Evolutionary conservation across 1,284 basidiomycete genomes (phyloP), one percentile per base, ranked within the genome.

Genomic region (Ustilago nuda): DNA sequence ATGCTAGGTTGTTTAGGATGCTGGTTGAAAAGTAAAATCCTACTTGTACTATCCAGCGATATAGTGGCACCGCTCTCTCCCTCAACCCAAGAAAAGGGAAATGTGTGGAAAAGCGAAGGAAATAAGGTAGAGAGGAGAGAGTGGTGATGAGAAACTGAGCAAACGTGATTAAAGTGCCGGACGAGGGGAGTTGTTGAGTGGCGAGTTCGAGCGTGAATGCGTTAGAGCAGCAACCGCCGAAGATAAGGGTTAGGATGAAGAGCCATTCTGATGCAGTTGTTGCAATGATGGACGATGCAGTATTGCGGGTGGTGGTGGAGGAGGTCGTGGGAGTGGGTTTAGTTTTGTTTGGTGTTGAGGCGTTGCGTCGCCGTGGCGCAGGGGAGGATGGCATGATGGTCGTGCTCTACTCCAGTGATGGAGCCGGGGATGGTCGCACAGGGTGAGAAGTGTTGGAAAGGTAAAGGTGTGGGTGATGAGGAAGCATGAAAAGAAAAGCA

Each of bases 1-100:
- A 97, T 0, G 94, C 95, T 30, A 90, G 90, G 86, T 97, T 98
- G 87, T 98, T 98, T 80, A 98, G 88, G 62, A 92, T 84, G n/a
- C 92, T 94, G 63, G 94, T 89, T 8, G 89, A 86, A 70, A 93
- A 92, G 87, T 95, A 96, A 46, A 98, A 88, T 1, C 89, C 88
- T 52, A 97, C 94, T 87, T 97, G 94, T 0, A 92, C 87, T 23
- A 92, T 81, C 88, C 96, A 96, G 11, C 92, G 88, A 13, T 87
- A 85, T 23, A 98, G 84, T 0, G 94, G 94, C 15, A 97, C 91
- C 0, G 27, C 55, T 9, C 76, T 51, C 2, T 46, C 19, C 48
- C 62, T 70, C 32, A 83, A 55, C 12, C 60, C 48, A 0, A 71
- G 41, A 9, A 74, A 52, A 0, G 60, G 56, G 2, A 53, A 58